These are phyloP conservation scores for Colletotrichum horii DNA, from an alignment of 2,329 filamentous ascomycete genomes.

Conservation along the genomic window DNA sequence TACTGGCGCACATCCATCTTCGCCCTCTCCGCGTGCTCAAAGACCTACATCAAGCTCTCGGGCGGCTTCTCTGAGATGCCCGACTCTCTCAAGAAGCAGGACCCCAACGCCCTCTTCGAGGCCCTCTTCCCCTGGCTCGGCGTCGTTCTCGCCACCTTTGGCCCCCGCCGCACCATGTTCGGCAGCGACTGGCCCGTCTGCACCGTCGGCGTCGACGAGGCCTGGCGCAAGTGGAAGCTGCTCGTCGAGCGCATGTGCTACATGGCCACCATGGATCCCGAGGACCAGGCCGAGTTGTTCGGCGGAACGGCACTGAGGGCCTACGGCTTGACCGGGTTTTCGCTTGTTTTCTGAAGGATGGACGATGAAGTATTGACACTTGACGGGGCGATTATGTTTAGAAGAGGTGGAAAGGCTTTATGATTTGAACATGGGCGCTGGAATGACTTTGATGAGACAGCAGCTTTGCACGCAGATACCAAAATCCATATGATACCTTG, in stretches of 20 bases:
- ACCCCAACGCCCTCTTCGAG: constrained; percentile 63
- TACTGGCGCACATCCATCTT: constrained; percentile 75
- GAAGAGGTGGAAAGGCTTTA: background rate
- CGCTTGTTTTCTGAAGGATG: background rate
- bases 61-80: constrained; percentile 81
- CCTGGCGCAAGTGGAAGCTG: constrained; percentile 78
- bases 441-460: background rate
- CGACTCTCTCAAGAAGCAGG: constrained; percentile 51
- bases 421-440: background rate
- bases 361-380: background rate
- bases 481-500: constrained; percentile 8
- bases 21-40: constrained; percentile 66
- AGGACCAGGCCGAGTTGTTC: constrained; percentile 73
- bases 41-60: constrained; percentile 90
- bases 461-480: constrained; percentile 15
- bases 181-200: constrained; percentile 95
- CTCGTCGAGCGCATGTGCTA: constrained; percentile 73
- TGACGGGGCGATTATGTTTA: background rate
- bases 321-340: constrained; percentile 51
- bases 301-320: constrained; percentile 73
- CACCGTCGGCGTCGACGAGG: constrained; percentile 62
- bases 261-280: constrained; percentile 64
- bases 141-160: constrained; percentile 75
- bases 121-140: constrained; percentile 74
- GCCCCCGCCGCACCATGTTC: constrained; percentile 79